Evolutionary conservation across 257 asterid species (phyloP).

Genomic region (Eustoma russellianum): DNA sequence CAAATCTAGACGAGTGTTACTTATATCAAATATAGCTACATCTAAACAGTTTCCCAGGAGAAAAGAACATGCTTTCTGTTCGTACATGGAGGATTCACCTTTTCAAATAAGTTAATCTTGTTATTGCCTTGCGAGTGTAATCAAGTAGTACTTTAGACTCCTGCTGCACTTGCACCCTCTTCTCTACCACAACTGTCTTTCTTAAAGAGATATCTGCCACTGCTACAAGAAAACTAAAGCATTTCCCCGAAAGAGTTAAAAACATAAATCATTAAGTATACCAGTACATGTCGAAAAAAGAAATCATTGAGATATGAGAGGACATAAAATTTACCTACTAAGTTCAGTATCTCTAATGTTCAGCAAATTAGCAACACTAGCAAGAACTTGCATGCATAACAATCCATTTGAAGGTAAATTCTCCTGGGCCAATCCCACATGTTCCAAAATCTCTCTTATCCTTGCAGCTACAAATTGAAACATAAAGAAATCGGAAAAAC

Average conservation of each 20-base stretch:
- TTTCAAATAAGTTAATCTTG: constrained; percentile 87
- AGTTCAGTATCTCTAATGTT: constrained; percentile 92
- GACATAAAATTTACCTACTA: constrained; percentile 55
- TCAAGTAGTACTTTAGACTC: constrained; percentile 92
- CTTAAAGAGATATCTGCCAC: constrained; percentile 84
- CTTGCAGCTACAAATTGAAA: constrained; percentile 67
- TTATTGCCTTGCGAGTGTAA: constrained; percentile 91
- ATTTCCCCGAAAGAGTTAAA: constrained; percentile 24
- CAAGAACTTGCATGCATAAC: constrained; percentile 86
- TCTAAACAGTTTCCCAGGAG: neutral
- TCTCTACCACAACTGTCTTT: constrained; percentile 94
- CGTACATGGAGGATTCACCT: constrained; percentile 31
- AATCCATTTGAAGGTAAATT: constrained; percentile 82
- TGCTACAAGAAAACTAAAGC: constrained; percentile 80
- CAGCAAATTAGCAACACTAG: constrained; percentile 75
- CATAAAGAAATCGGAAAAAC: no score
- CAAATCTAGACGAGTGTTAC: constrained; percentile 2
- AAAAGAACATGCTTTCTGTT: constrained; percentile 3
- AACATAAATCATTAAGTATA: neutral
- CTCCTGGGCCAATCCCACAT: constrained; percentile 92
- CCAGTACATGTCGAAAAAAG: constrained; percentile 1
- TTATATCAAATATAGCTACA: neutral
- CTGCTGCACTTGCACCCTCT: constrained; percentile 79
- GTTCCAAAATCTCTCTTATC: constrained; percentile 87
- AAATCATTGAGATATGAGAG: neutral